Base-by-base conservation (phyloP, 352 stramenopile genomes). In the Phytophthora cryptogea region DNA sequence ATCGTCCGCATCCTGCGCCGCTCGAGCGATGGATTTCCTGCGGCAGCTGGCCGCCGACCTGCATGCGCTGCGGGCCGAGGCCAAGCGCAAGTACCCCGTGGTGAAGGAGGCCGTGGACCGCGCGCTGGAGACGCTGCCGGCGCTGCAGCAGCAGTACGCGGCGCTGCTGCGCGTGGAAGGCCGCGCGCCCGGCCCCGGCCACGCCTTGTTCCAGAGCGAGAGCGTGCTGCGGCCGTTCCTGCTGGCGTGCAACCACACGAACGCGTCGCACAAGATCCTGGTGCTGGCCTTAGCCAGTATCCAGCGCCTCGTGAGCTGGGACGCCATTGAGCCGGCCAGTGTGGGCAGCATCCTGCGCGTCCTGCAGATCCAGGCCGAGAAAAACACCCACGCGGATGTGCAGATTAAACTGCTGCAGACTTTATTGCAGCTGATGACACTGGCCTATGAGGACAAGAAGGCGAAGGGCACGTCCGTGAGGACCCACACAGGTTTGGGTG, bases 21-120 rank as follows among this genome's bases (percentile, higher is more conserved):
- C 8, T 30, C 37, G 27, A 51, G 20, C 28, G n/a, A 97, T 97
- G 90, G 90, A 97, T 67, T 97, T 97, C 70, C 76, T 97, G 39
- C 87, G 90, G 23, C 76, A 95, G 45, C 67, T 97, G 43, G 89
- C 90, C 51, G 88, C 89, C 16, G 91, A 97, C 68, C 88, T 97
- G 28, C 77, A 94, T 53, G 75, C 81, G 50, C 72, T 97, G 58
- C 86, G 86, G 14, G 49, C 59, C 17, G 91, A 97, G 72, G 88
- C 88, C 50, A 91, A 89, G 74, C 89, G 91, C 58, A 95, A 95
- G 69, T 92, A 97, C 54, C 90, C 90, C 59, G 95, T 96, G 27
- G 95, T 99, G 16, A 98, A 98, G 61, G 96, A 99, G 64, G 95
- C 97, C 14, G 92, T 96, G 37, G 96, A 99, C 61, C 92, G 90